These are phyloP conservation scores for Aspergillus caelatus DNA, from an alignment of 2,329 filamentous ascomycete genomes.

Conservation along the genomic window DNA sequence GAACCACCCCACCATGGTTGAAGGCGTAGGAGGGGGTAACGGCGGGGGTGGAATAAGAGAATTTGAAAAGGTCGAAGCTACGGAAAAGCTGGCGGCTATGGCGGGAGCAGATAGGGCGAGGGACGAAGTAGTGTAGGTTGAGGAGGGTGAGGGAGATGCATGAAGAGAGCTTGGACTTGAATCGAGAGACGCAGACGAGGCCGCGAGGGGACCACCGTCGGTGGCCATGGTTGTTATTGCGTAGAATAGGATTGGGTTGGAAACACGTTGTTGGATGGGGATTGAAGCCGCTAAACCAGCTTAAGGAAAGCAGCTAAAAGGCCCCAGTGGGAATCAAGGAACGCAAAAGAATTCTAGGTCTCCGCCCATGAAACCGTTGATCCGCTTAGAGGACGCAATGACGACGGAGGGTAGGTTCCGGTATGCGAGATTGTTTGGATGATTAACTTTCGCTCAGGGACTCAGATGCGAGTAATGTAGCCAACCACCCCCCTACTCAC, in stretches of 20 bases:
- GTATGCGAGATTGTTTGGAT: neutral
- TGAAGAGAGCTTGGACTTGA: constrained; percentile 13
- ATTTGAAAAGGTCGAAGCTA: constrained; percentile 21
- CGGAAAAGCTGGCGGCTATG: constrained; percentile 25
- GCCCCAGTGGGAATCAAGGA: neutral
- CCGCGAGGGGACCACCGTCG: constrained; percentile 16
- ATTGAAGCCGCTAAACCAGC: constrained; percentile 15
- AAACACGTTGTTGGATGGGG: neutral
- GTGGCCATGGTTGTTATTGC: constrained; percentile 17
- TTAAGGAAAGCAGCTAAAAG: neutral
- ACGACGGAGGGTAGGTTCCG: neutral
- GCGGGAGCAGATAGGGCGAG: constrained; percentile 25
- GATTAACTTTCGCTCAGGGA: neutral
- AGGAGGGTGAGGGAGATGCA: constrained; percentile 12
- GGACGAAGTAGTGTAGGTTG: constrained; percentile 11
- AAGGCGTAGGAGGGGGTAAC: constrained; percentile 33
- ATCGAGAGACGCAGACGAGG: neutral
- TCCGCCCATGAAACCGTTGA: neutral
- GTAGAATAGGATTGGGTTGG: constrained; percentile 13
- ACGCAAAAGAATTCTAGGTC: neutral
- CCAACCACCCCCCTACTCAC: neutral
- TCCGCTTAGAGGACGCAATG: neutral
- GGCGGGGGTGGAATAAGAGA: constrained; percentile 30
- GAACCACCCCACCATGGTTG: constrained; percentile 48
- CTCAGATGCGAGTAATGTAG: neutral